Conservation (phyloP, 78 protist genomes). For the Diacronema lutheri region DNA sequence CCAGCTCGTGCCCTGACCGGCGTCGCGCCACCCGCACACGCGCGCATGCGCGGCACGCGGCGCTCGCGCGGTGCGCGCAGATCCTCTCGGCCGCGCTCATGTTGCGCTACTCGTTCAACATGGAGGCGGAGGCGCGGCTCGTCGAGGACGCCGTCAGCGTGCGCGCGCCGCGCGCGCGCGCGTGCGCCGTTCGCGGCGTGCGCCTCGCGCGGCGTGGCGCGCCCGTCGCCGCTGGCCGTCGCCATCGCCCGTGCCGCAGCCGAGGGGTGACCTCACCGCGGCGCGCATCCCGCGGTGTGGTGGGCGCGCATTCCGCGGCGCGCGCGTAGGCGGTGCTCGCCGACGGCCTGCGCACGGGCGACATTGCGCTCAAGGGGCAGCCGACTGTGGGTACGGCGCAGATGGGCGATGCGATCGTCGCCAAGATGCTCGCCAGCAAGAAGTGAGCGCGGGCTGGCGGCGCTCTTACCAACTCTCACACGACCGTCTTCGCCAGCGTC, state of each 20-base stretch:
- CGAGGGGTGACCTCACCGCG: background rate
- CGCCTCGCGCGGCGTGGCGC: no score
- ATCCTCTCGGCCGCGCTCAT: constrained; percentile 16
- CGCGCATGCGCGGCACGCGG: no score
- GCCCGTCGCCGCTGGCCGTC: background rate
- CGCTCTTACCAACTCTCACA: no score
- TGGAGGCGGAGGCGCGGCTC: background rate
- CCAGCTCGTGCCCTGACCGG: no score
- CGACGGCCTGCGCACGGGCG: background rate
- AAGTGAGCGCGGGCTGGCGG: no score
- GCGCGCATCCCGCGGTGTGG: no score
- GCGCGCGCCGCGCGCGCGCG: no score
- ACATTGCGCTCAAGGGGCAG: background rate
- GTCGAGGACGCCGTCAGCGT: background rate
- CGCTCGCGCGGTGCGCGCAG: no score
- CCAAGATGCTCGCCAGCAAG: background rate
- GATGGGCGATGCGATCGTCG: background rate
- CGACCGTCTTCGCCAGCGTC: no score
- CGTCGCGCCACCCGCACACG: no score
- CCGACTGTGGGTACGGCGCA: background rate
- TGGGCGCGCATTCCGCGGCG: background rate
- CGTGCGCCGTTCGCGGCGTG: no score
- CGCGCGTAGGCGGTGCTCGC: background rate
- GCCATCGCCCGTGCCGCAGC: background rate
- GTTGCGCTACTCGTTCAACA: background rate